Base-by-base conservation (phyloP, 225 moss, liverwort and hornwort genomes). In the Marchantia paleacea region DNA sequence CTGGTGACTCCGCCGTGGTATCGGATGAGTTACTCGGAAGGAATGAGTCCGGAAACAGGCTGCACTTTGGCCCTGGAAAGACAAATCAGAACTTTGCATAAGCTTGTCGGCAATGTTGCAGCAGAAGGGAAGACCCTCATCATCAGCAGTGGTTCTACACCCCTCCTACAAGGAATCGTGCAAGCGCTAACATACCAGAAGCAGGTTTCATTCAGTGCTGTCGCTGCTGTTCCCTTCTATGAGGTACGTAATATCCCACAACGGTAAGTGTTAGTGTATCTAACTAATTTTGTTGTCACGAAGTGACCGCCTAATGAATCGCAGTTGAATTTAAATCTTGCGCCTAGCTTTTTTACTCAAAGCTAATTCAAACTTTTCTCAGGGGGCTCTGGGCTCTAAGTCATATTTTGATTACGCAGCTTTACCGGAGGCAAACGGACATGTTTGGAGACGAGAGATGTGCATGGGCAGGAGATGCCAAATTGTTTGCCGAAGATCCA, bases 1-100 rank as follows among this genome's bases (percentile, higher is more conserved):
- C 81, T 83, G 55, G 89, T 92, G 54, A 89, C 83, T 81, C 91
- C 89, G 7, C 87, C 90, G 2, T 94, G 92, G 94, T 92, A 92
- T 52, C 87, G 92, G 22, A 83, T 94, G 87, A 76, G 92, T 77
- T 94, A 94, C 73, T 0, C 0, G 0, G 48, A 80, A 11, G 65
- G 61, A 22, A 66, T 58, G 1, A 9, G 22, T 31, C 0, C 6
- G 1, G 15, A 0, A 2, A 75, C 7, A 11, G 71, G 76, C 50
- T 3, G 12, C 9, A 6, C 1, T 0, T 8, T 9, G 20, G 87
- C 78, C 1, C 51, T 94, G 5, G 12, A 86, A 9, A 79, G 75
- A 11, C 63, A 87, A 75, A 92, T 94, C 48, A 76, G 75, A 55
- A 82, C 31, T 9, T 52, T 94, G 81, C 94, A 94, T 68, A 82